Evolutionary conservation across 805 yeast genomes (phyloP).

Genomic region (Myxozyma neotropica): DNA sequence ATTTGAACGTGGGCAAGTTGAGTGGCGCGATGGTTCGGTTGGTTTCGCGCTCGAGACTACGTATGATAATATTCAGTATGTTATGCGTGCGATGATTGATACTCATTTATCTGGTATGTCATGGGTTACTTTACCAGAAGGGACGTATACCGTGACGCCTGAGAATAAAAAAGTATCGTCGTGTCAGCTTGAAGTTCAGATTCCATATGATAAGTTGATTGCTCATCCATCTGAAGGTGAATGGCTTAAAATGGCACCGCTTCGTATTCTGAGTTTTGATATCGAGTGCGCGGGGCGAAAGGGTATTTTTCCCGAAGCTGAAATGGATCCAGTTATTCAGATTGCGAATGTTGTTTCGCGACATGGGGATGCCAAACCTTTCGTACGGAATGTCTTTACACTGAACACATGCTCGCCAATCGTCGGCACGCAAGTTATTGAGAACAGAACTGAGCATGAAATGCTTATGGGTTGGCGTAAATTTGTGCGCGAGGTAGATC

Average conservation of each 20-base stretch:
- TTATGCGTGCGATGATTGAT: conserved; percentile 87
- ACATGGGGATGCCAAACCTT: conserved; percentile 72
- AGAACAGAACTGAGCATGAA: conserved; percentile 72
- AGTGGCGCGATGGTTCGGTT: conserved; percentile 54
- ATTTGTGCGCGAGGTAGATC: conserved; percentile 81
- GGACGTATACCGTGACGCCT: conserved; percentile 59
- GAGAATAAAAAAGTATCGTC: conserved; percentile 55
- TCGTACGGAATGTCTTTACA: conserved; percentile 91
- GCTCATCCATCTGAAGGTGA: conserved; percentile 91
- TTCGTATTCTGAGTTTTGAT: conserved; percentile 91
- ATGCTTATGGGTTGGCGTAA: conserved; percentile 86
- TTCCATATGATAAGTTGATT: conserved; percentile 67
- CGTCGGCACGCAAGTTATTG: conserved; percentile 87
- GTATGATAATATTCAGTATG: conserved; percentile 86
- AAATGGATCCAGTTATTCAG: conserved; percentile 91
- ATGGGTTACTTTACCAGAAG: conserved; percentile 87
- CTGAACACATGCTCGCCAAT: conserved; percentile 89
- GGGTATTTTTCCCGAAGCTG: conserved; percentile 95
- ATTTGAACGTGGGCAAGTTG: conserved; percentile 80
- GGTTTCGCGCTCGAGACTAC: conserved; percentile 42
- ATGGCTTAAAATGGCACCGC: conserved; percentile 90
- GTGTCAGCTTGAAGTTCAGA: conserved; percentile 81
- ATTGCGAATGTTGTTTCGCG: conserved; percentile 91
- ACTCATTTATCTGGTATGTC: conserved; percentile 79
- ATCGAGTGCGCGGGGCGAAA: conserved; percentile 98